phyloP scores from a whole-genome alignment of 225 moss, liverwort and hornwort genomes.

The Marchantia paleacea region DNA sequence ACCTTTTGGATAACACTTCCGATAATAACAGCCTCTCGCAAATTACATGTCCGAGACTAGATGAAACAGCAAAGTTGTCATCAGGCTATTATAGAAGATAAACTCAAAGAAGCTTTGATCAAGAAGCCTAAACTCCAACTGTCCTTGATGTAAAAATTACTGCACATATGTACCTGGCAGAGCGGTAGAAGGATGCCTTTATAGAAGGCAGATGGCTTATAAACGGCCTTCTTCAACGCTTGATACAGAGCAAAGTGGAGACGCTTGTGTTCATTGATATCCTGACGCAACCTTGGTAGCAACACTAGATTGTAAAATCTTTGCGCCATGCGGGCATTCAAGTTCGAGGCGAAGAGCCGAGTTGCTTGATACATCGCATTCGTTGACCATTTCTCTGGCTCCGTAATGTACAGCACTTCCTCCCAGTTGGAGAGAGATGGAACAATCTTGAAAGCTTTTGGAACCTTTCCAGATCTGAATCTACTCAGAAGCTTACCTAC shows the following conservation, averaged over 20 bases:
- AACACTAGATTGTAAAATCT: conserved; percentile 83
- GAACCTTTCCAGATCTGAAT: conserved; percentile 86
- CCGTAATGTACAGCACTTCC: conserved; percentile 78
- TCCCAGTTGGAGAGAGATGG: conserved; percentile 94
- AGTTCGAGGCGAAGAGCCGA: conserved; percentile 88
- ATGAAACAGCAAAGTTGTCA: conserved; percentile 1
- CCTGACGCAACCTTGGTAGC: conserved; percentile 79
- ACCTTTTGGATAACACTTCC: conserved; percentile 97
- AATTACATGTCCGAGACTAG: conserved; percentile 83
- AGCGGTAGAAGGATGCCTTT: conserved; percentile 86
- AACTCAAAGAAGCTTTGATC: neutral
- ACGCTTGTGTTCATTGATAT: conserved; percentile 76
- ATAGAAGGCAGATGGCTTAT: conserved; percentile 94
- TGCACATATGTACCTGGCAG: conserved; percentile 58
- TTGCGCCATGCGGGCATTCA: conserved; percentile 95
- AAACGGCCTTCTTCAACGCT: conserved; percentile 90
- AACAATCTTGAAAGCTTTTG: conserved; percentile 92
- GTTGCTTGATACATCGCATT: conserved; percentile 99
- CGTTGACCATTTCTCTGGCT: conserved; percentile 91
- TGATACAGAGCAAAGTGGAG: conserved; percentile 95
- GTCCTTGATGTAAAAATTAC: neutral
- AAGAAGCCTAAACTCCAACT: neutral
- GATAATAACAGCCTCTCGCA: conserved; percentile 92
- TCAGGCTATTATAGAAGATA: neutral
- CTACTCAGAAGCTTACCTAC: conserved; percentile 88